Base-by-base conservation (phyloP, 23 red algal genomes). In the Gracilaria gracilis region DNA sequence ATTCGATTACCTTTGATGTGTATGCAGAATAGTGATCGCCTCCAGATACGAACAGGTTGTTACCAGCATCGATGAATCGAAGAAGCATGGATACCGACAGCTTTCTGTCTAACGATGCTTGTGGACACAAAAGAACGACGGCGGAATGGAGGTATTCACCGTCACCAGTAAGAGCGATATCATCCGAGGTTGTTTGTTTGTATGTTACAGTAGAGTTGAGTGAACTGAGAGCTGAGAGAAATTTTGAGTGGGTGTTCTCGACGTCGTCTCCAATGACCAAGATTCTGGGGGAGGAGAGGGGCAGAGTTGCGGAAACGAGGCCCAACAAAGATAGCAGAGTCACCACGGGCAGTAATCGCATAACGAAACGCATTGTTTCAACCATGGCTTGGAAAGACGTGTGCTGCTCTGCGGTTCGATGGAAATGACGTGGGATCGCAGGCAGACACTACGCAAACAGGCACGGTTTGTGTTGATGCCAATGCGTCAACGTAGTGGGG, bases 41-140 rank as follows among this genome's bases (percentile, higher is more conserved):
- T 34, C 50, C 79, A 42, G 83, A 79, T 2, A 93, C 32, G 55
- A 97, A 87, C 32, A 97, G 70, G 40, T 69, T 87, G 47, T 88
- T 50, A 15, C 95, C 95, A 14, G 57, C 65, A 51, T 93, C 88
- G 17, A 93, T 75, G 82, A 97, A 97, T 21, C 64, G 62, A 29
- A 87, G 29, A 19, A 97, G 50, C 38, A 46, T 23, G 34, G 53
- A 31, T 42, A 79, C 25, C 4, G 88, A 53, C 31, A 96, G 61
- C 57, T 65, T 80, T 20, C 79, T 57, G 5, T 86, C 53, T 54
- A 88, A 36, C 9, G 67, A 54, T 29, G 92, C 84, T n/a, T 40
- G 48, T 32, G 92, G 92, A n/a, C 83, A 87, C n/a, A 94, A 40
- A 38, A 94, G 92, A 55, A 94, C 38, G 21, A 94, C 39, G 15